These are phyloP conservation scores for Fonsecaea nubica DNA, from an alignment of 2,329 filamentous ascomycete genomes.

Conservation along the genomic window DNA sequence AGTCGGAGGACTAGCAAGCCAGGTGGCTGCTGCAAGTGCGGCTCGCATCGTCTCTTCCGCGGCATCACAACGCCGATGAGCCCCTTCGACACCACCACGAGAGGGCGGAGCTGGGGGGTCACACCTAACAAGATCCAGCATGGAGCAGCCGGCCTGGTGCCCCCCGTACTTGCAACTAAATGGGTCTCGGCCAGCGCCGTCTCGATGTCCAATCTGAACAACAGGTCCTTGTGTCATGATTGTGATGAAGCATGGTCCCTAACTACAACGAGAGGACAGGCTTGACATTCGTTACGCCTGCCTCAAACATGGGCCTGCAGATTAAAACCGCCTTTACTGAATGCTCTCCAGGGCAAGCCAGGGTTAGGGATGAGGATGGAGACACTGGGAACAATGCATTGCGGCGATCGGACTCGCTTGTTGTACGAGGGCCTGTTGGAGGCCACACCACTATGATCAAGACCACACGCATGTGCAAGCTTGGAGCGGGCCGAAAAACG, in stretches of 20 bases:
- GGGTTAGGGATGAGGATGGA: not conserved
- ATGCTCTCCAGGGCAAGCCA: not conserved
- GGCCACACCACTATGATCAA: not conserved
- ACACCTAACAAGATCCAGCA: not conserved
- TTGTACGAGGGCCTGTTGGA: not conserved
- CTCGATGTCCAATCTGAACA: not conserved
- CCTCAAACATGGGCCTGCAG: not conserved
- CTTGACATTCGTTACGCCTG: not conserved
- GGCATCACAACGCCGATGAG: conserved; percentile 9
- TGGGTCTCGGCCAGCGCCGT: not conserved
- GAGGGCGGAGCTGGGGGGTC: not conserved
- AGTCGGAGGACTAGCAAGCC: conserved; percentile 4
- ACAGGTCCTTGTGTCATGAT: not conserved
- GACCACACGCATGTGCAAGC: conserved; percentile 3
- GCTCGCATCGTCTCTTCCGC: conserved; percentile 18
- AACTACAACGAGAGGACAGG: not conserved
- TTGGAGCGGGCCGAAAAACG: conserved; percentile 12
- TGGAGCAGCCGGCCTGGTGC: not conserved
- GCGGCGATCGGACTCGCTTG: conserved; percentile 5
- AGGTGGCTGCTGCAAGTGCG: conserved; percentile 14
- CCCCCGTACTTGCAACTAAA: not conserved
- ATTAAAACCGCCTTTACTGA: not conserved
- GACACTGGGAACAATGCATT: not conserved
- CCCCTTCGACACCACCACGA: not conserved
- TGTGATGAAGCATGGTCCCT: not conserved